phyloP scores from a whole-genome alignment of 2,329 filamentous ascomycete species.

The Colletotrichum cordylinicola region DNA sequence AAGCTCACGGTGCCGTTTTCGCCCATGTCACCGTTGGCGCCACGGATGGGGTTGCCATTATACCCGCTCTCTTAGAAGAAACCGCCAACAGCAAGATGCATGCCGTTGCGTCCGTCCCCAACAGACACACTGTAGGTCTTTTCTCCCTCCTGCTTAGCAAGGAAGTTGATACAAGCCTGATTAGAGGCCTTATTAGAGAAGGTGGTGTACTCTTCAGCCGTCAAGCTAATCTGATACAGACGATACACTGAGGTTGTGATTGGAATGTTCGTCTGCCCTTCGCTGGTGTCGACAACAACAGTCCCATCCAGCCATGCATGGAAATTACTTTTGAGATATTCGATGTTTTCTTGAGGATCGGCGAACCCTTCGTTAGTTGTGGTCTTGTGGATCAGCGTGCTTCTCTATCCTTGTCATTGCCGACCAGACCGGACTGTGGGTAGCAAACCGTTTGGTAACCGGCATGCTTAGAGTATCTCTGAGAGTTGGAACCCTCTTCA shows the following conservation, averaged over 20 bases:
- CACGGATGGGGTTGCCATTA: constrained; percentile 9
- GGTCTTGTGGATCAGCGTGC: constrained; percentile 20
- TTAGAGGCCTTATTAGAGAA: neutral
- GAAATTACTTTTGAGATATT: neutral
- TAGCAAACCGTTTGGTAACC: constrained; percentile 28
- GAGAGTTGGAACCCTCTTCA: neutral
- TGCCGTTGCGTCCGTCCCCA: constrained; percentile 30
- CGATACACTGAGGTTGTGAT: neutral
- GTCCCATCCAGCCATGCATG: neutral
- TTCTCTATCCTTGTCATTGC: neutral
- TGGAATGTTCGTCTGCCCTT: neutral
- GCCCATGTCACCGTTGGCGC: constrained; percentile 36
- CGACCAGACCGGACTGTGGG: constrained; percentile 30
- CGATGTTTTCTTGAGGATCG: neutral
- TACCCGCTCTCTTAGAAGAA: constrained; percentile 10
- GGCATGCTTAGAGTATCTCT: constrained; percentile 24
- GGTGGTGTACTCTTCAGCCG: neutral
- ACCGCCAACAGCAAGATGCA: constrained; percentile 32
- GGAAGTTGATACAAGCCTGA: neutral
- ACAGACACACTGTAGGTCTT: constrained; percentile 20
- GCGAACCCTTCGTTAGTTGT: neutral
- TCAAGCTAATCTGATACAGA: neutral
- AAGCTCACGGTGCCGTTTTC: constrained; percentile 35
- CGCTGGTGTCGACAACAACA: neutral
- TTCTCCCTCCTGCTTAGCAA: neutral